phyloP scores from a whole-genome alignment of 192 early-diverging fungal species.

The Coemansia sp. region DNA sequence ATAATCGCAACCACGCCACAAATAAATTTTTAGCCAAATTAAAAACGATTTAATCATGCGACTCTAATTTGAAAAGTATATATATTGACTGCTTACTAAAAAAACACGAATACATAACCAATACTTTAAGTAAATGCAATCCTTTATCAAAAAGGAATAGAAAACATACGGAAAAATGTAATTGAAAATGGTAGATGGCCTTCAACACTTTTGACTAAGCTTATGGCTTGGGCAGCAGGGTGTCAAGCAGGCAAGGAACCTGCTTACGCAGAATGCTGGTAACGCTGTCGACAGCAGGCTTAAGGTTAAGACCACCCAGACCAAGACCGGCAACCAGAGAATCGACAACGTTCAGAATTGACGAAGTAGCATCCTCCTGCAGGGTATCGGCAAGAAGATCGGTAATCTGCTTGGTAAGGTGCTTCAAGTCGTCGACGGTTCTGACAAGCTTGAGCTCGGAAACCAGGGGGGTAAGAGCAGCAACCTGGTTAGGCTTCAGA shows the following conservation, averaged over 20 bases:
- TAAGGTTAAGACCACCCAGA: constrained; percentile 50
- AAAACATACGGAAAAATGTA: neutral
- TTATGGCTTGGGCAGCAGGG: constrained; percentile 51
- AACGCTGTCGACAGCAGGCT: constrained; percentile 46
- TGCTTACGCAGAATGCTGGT: constrained; percentile 54
- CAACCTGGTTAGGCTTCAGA: constrained; percentile 32
- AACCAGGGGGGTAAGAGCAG: constrained; percentile 48
- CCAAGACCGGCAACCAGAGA: constrained; percentile 42
- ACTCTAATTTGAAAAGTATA: too few relatives aligned
- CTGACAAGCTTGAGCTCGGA: constrained; percentile 47
- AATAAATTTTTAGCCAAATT: too few relatives aligned
- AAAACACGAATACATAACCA: neutral
- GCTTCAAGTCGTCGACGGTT: constrained; percentile 53
- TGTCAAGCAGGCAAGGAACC: constrained; percentile 52
- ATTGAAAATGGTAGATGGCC: neutral
- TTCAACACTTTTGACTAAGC: too few relatives aligned
- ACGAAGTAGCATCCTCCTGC: constrained; percentile 37
- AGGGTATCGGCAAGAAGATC: constrained; percentile 48
- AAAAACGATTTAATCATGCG: too few relatives aligned
- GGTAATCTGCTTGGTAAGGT: constrained; percentile 50
- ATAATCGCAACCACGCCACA: too few relatives aligned
- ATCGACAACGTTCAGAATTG: constrained; percentile 50
- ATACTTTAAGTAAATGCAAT: constrained; percentile 1
- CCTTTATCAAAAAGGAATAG: neutral
- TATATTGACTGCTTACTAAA: too few relatives aligned